Conservation (phyloP, 2,329 filamentous ascomycete genomes). For the Fusarium mangiferae region DNA sequence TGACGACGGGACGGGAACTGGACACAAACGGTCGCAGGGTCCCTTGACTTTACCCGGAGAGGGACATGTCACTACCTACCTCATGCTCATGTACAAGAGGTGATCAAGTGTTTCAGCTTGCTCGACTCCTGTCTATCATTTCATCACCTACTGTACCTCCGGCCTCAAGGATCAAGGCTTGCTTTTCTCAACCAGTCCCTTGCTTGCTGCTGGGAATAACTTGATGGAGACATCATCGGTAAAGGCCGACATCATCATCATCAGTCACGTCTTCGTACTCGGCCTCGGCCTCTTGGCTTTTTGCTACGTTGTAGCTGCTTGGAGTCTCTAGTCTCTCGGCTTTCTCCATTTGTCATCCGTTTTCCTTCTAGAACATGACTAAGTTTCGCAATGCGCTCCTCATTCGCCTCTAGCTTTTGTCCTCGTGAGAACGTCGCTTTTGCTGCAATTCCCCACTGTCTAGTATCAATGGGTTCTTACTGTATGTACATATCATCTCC, state of each 20-base stretch:
- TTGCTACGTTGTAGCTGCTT: neutral
- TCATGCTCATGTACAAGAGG: neutral
- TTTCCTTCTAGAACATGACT: constrained; percentile 38
- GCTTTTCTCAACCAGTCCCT: neutral
- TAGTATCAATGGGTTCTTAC: neutral
- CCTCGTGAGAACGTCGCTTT: constrained; percentile 10
- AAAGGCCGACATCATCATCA: constrained; percentile 11
- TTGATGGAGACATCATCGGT: constrained; percentile 1
- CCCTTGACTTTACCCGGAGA: constrained; percentile 15
- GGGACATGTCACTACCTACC: neutral
- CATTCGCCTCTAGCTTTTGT: constrained; percentile 25
- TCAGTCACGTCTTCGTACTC: constrained; percentile 17
- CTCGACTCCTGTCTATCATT: constrained; percentile 38
- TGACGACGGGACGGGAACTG: neutral
- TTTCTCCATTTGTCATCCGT: constrained; percentile 33
- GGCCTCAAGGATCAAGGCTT: constrained; percentile 3
- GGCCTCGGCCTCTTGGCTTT: constrained; percentile 5
- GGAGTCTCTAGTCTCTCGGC: neutral
- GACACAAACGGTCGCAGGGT: neutral
- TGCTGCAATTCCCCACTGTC: neutral
- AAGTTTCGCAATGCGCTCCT: constrained; percentile 25
- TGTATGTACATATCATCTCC: neutral
- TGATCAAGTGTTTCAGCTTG: constrained; percentile 39
- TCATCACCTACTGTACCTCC: constrained; percentile 22
- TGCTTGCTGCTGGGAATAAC: neutral